Conservation (phyloP, 495 filamentous ascomycete genomes). For the Aspergillus diversus region DNA sequence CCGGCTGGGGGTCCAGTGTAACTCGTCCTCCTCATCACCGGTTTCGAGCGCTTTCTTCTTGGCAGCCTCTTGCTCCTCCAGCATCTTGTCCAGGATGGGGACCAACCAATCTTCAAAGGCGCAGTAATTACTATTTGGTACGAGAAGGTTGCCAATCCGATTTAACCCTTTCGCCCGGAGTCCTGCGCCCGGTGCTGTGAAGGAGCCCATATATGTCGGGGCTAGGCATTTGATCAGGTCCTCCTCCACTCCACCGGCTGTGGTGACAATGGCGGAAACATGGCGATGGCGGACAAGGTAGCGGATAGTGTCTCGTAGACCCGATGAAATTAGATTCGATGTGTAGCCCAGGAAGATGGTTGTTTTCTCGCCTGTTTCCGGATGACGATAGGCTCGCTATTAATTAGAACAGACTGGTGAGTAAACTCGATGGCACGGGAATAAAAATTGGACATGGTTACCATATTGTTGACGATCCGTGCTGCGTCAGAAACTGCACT, state of each 20-base stretch:
- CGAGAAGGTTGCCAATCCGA: slow-evolving; percentile 93
- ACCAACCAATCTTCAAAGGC: slow-evolving; percentile 96
- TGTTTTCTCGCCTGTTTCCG: slow-evolving; percentile 70
- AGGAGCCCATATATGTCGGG: slow-evolving; percentile 88
- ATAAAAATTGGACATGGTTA: slow-evolving; percentile 33
- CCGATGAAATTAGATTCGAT: slow-evolving; percentile 94
- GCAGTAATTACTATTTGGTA: slow-evolving; percentile 96
- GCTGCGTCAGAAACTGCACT: slow-evolving; percentile 82
- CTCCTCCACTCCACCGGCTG: slow-evolving; percentile 96
- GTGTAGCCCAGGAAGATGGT: slow-evolving; percentile 98
- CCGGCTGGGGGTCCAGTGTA: slow-evolving; percentile 89
- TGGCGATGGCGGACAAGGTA: slow-evolving; percentile 91
- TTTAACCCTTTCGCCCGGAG: slow-evolving; percentile 86
- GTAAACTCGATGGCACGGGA: neutral
- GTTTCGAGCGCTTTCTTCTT: slow-evolving; percentile 47
- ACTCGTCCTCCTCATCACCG: slow-evolving; percentile 63
- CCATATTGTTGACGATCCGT: slow-evolving; percentile 93
- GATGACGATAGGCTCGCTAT: slow-evolving; percentile 75
- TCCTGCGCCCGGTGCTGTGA: slow-evolving; percentile 70
- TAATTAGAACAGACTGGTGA: neutral
- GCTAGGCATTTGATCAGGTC: slow-evolving; percentile 97
- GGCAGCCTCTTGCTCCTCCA: slow-evolving; percentile 86
- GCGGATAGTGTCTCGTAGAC: slow-evolving; percentile 85
- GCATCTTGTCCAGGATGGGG: slow-evolving; percentile 87
- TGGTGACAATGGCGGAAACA: slow-evolving; percentile 89